A percentile compares a stretch with the other conserved stretches of the same genome.
Conservation (phyloP, 1,139 yeast species). For the Yamadazyma songkhlaensis region DNA sequence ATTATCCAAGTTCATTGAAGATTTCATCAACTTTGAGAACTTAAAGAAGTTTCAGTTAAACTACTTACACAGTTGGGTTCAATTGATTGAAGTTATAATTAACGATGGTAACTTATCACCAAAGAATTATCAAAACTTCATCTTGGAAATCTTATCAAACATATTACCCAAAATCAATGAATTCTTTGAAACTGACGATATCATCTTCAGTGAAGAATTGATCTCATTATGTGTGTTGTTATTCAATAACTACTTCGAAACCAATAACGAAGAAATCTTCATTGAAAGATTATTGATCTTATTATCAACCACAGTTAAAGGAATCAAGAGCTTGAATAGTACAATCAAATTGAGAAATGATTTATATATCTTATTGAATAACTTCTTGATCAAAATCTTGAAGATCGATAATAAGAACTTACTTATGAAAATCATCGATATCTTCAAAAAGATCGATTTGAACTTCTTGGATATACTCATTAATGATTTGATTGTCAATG, state of each 20-base stretch:
- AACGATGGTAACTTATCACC: slow-evolving; percentile 46
- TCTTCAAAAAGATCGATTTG: slow-evolving; percentile 58
- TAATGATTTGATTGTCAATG: slow-evolving; percentile 78
- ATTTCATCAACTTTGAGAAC: slow-evolving; percentile 41
- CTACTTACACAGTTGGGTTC: slow-evolving; percentile 80
- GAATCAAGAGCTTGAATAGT: slow-evolving; percentile 67
- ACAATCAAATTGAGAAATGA: slow-evolving; percentile 72
- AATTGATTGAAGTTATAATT: slow-evolving; percentile 69
- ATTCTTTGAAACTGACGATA: slow-evolving; percentile 68
- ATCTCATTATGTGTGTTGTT: slow-evolving; percentile 73
- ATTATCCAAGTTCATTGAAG: slow-evolving; percentile 34
- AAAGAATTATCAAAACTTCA: slow-evolving; percentile 50
- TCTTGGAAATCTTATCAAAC: slow-evolving; percentile 72
- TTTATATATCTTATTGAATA: slow-evolving; percentile 69
- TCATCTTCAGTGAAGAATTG: slow-evolving; percentile 69
- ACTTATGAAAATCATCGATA: slow-evolving; percentile 46
- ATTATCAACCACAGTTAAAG: slow-evolving; percentile 70
- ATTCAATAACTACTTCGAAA: slow-evolving; percentile 57
- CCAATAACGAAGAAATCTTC: slow-evolving; percentile 30
- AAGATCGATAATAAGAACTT: slow-evolving; percentile 32
- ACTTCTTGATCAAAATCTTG: slow-evolving; percentile 55
- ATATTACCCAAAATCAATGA: slow-evolving; percentile 75
- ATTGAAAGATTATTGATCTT: slow-evolving; percentile 59
- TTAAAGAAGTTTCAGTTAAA: slow-evolving; percentile 55
- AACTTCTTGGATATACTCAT: slow-evolving; percentile 63